phyloP scores from a whole-genome alignment of 2,329 filamentous ascomycete species.

The Pseudogymnoascus pannorum region DNA sequence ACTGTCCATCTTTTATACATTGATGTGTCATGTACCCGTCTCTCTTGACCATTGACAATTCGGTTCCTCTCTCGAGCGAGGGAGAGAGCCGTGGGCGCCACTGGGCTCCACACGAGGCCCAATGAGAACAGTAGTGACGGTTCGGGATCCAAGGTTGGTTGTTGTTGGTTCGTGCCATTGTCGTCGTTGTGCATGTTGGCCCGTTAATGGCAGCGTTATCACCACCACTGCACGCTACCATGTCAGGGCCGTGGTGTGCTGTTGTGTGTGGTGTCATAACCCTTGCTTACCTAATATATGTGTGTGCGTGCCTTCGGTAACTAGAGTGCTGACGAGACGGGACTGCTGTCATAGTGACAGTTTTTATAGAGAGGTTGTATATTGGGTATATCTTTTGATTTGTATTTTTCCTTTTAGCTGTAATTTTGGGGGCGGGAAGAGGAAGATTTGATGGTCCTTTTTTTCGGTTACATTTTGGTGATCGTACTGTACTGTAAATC shows the following conservation, averaged over 20 bases:
- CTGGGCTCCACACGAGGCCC: neutral
- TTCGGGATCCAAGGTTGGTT: no score
- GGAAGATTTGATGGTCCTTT: no score
- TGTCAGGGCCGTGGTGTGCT: no score
- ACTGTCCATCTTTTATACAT: neutral
- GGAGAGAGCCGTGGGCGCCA: neutral
- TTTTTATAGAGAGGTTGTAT: neutral
- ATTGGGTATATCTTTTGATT: neutral
- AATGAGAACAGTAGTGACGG: no score
- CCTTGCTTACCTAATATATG: neutral
- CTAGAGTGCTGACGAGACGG: conserved; percentile 3
- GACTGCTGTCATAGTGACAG: neutral
- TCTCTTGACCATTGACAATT: neutral
- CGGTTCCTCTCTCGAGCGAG: neutral
- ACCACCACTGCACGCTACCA: no score
- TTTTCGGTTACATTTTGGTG: no score
- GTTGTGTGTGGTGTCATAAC: neutral
- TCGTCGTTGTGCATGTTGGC: no score
- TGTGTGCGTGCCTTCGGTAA: neutral
- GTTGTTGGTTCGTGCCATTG: no score
- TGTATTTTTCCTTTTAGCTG: neutral
- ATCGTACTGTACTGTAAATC: neutral
- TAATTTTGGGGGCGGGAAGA: no score
- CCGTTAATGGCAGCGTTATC: no score
- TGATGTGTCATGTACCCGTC: neutral